These are phyloP conservation scores for Sindora glabra DNA, from an alignment of 306 rosid species.

Conservation along the genomic window DNA sequence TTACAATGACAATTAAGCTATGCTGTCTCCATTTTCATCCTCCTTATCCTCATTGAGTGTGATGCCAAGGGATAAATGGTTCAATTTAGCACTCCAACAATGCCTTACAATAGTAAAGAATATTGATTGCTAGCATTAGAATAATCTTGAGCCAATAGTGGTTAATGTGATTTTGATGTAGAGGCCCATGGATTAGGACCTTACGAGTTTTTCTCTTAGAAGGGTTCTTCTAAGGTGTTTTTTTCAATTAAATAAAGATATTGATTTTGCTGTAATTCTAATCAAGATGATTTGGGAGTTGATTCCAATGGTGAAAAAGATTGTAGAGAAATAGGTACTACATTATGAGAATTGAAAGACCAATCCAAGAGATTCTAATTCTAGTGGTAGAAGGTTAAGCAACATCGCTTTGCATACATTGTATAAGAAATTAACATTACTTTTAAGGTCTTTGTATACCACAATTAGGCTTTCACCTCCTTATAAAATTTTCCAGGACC, in stretches of 20 bases:
- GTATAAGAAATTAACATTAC: conserved; percentile 63
- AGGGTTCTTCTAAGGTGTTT: conserved; percentile 32
- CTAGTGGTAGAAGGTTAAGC: conserved; percentile 51
- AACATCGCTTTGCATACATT: conserved; percentile 34
- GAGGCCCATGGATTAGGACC: conserved; percentile 40
- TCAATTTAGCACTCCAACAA: conserved; percentile 68
- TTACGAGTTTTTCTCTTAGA: conserved; percentile 32
- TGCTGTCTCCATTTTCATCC: conserved; percentile 62
- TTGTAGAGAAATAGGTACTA: conserved; percentile 82
- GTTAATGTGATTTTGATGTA: conserved; percentile 74
- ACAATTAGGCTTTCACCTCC: conserved; percentile 79
- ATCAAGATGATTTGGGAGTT: conserved; percentile 44
- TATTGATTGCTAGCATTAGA: conserved; percentile 61
- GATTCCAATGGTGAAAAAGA: conserved; percentile 50
- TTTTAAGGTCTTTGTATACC: conserved; percentile 73
- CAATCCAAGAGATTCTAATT: conserved; percentile 41
- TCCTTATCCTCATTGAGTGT: conserved; percentile 66
- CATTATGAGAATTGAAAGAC: conserved; percentile 55
- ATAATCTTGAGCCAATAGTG: conserved; percentile 53
- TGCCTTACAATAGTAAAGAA: conserved; percentile 62
- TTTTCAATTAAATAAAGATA: conserved; percentile 37
- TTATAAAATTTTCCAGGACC: conserved; percentile 49
- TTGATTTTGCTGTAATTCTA: conserved; percentile 30
- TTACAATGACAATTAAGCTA: conserved; percentile 43
- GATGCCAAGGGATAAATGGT: conserved; percentile 83